phyloP scores from a whole-genome alignment of 768 basidiomycete genomes.

The Daedaleopsis nitida region DNA sequence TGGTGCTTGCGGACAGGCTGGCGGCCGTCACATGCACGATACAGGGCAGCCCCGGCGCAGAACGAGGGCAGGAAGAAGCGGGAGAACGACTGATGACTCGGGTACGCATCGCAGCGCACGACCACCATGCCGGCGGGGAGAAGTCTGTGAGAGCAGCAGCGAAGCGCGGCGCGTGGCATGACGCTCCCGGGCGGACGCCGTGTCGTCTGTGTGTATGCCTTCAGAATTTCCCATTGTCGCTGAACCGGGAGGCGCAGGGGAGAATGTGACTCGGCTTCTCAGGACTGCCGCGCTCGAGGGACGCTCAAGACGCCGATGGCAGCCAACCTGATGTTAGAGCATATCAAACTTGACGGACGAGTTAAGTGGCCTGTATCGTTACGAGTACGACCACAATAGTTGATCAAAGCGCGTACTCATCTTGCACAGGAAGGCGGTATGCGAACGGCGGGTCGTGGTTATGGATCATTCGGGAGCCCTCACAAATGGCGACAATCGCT shows the following conservation, averaged over 20 bases:
- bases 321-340: background rate
- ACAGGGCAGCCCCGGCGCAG: too few species aligned
- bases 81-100: background rate
- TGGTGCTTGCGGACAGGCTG: too few species aligned
- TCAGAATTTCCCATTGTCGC: background rate
- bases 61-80: background rate
- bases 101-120: background rate
- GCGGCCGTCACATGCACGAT: too few species aligned
- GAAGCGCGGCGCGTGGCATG: background rate
- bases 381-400: background rate
- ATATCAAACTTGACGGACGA: background rate
- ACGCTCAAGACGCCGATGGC: background rate
- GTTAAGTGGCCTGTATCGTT: background rate
- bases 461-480: background rate
- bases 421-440: background rate
- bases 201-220: background rate
- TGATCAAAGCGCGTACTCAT: background rate
- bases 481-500: background rate
- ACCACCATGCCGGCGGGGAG: slow-evolving; percentile 1
- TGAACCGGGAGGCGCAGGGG: background rate
- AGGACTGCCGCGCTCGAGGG: background rate
- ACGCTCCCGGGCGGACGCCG: background rate
- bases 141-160: background rate
- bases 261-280: background rate
- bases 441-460: background rate